These are phyloP conservation scores for Tuber aestivum DNA, from an alignment of 495 filamentous ascomycete species.

Conservation along the genomic window DNA sequence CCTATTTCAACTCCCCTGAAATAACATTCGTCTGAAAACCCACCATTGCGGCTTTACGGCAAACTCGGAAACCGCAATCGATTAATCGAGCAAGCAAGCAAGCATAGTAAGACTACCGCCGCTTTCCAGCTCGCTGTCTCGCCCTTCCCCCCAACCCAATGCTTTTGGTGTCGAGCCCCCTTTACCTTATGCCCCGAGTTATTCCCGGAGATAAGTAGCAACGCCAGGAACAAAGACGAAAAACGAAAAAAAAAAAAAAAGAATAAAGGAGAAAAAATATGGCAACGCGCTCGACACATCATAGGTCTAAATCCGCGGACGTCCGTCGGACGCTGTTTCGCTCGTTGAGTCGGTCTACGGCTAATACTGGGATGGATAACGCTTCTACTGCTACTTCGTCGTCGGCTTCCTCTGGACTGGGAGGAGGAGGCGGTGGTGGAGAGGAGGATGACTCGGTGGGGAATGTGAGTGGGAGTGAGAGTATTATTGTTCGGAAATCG, in stretches of 20 bases:
- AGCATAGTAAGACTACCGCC: neutral
- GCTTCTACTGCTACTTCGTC: slow-evolving; percentile 6
- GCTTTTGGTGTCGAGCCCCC: neutral
- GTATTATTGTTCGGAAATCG: slow-evolving; percentile 66
- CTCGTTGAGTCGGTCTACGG: slow-evolving; percentile 17
- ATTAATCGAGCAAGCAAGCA: neutral
- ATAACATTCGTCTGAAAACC: neutral
- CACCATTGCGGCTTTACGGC: slow-evolving; percentile 17
- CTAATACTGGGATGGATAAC: neutral
- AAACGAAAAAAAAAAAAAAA: neutral
- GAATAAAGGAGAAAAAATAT: slow-evolving; percentile 12
- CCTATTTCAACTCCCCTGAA: neutral
- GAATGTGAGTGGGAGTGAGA: slow-evolving; percentile 1
- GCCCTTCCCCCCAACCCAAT: neutral
- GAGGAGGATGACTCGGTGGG: slow-evolving; percentile 54
- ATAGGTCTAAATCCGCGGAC: slow-evolving; percentile 33
- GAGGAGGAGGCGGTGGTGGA: slow-evolving; percentile 28
- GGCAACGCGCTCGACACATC: slow-evolving; percentile 25
- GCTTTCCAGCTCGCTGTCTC: neutral
- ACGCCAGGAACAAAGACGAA: neutral
- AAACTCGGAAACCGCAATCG: neutral
- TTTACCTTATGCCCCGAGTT: neutral
- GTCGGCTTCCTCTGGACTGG: neutral
- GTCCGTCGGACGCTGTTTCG: slow-evolving; percentile 34
- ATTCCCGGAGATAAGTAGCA: neutral